phyloP scores from a whole-genome alignment of 805 yeast species.

The Starmerella vaccinii region DNA sequence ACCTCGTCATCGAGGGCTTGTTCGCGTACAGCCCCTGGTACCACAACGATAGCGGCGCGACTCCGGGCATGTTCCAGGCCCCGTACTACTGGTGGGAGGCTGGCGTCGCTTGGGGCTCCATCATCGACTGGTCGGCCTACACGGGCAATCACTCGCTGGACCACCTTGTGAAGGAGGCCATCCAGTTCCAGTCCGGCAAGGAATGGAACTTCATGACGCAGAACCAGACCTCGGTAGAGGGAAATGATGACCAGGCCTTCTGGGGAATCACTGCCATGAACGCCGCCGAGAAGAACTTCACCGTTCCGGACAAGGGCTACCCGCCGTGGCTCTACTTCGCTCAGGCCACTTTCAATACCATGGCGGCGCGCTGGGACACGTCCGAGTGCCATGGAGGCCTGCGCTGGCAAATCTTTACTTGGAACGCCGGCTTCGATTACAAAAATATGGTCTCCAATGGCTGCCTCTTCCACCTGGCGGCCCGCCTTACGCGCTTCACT shows the following conservation, averaged over 20 bases:
- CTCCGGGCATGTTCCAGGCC: constrained; percentile 72
- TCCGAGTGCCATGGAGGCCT: constrained; percentile 73
- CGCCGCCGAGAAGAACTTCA: constrained; percentile 82
- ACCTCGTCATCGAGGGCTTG: constrained; percentile 47
- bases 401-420: constrained; percentile 90
- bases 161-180: constrained; percentile 46
- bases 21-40: constrained; percentile 51
- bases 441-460: constrained; percentile 90
- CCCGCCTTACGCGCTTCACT: constrained; percentile 76
- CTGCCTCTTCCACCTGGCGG: constrained; percentile 74
- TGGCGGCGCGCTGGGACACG: constrained; percentile 81
- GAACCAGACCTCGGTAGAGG: constrained; percentile 85
- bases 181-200: constrained; percentile 64
- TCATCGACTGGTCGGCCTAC: constrained; percentile 67
- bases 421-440: constrained; percentile 91
- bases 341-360: constrained; percentile 83
- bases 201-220: constrained; percentile 72
- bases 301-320: constrained; percentile 44
- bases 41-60: constrained; percentile 56
- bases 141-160: constrained; percentile 63
- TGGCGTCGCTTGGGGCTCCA: constrained; percentile 87
- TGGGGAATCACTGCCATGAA: constrained; percentile 93
- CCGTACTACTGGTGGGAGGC: constrained; percentile 99
- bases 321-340: constrained; percentile 64
- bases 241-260: constrained; percentile 95